Base-by-base conservation (phyloP, 140 eudicot genomes). In the Senecio squalidus region DNA sequence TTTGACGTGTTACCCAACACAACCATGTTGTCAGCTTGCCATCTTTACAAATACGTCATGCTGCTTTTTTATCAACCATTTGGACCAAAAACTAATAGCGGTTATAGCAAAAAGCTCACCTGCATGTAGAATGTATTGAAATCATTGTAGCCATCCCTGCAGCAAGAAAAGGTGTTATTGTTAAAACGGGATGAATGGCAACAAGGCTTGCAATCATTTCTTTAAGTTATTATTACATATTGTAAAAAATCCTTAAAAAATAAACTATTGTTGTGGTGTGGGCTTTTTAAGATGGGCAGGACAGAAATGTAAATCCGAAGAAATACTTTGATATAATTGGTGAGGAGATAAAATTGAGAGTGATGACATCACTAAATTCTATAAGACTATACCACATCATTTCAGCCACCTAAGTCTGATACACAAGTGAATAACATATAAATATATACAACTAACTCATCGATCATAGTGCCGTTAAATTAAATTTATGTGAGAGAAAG, bases 131-230 rank as follows among this genome's bases (percentile, higher is more conserved):
- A 93, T 39, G 99, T 93, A 58, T 93, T 93, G 89, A 92, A 92
- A 79, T 92, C 99, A 50, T 92, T 92, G 87, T 87, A 92, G 57
- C 99, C 99, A 74, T 92, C 96, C 82, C 98, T 92, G 95, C 95
- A 77, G 41, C 60, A 76, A 72, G 30, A 3, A 64, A 69, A 51
- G 56, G 36, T 63, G 14, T 56, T 8, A 58, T 25, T 51, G 58
- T 62, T 47, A 78, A 52, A n/a, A 68, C 14, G 8, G 50, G 20
- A 69, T 22, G 22, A 41, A 23, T 4, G 22, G 49, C 1, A 55
- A 45, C 40, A 62, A 78, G 7, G 15, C 33, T 57, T 41, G 25
- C 22, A 67, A 31, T 17, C 30, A 24, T n/a, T 34, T 34, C 10
- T 57, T 58, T 20, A 43, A 28, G 24, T 34, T 28, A 51, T 36